Evolutionary conservation across 1,284 basidiomycete species (phyloP).

Genomic region (Irpex sp.): DNA sequence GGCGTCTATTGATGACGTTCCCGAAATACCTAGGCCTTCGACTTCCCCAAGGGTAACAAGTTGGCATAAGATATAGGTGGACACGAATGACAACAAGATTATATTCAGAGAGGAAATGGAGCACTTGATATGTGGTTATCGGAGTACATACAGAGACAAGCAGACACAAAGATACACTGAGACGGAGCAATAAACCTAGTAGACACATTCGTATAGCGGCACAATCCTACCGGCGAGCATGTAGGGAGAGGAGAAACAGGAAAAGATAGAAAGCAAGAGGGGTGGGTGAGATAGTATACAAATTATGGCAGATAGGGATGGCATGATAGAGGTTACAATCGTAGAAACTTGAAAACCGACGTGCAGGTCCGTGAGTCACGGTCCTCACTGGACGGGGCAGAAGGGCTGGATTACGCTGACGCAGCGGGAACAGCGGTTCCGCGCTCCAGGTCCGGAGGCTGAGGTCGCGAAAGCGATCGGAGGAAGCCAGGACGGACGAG

Average conservation of each 20-base stretch:
- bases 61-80: too few relatives aligned
- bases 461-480: conserved; percentile 23
- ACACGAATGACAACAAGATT: too few relatives aligned
- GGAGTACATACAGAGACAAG: neutral
- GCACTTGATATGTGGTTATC: too few relatives aligned
- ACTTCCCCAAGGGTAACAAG: too few relatives aligned
- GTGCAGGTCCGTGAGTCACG: neutral
- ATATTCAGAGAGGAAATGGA: too few relatives aligned
- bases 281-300: neutral
- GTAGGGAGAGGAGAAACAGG: neutral
- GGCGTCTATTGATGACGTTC: too few relatives aligned
- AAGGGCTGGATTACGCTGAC: conserved; percentile 13
- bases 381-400: neutral
- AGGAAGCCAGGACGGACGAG: conserved; percentile 30
- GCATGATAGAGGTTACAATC: neutral
- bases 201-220: neutral
- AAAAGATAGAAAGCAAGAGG: neutral
- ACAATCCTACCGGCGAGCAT: neutral
- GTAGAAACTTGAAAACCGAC: neutral
- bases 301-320: neutral
- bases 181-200: neutral
- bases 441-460: conserved; percentile 35
- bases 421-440: conserved; percentile 17
- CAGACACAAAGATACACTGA: neutral
- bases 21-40: too few relatives aligned